Evolutionary conservation across 768 basidiomycete genomes (phyloP), one percentile per base, ranked within the genome.

Genomic region (Infundibulicybe gibba): DNA sequence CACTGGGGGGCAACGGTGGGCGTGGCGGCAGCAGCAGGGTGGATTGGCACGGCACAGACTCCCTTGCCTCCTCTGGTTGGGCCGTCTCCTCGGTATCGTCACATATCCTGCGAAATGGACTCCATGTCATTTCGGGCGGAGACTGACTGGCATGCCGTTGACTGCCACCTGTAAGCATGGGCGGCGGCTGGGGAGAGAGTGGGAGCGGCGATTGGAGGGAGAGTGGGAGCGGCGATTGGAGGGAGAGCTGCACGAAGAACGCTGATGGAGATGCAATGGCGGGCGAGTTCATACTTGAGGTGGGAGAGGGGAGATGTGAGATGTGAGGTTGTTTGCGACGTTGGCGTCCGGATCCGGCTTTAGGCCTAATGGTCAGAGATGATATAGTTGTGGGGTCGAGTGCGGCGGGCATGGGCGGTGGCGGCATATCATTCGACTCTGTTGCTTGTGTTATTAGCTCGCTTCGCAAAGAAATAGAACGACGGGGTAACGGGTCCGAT

Each of bases 241-340:
- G 80, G 3, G 61, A 44, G 19, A 65, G 49, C 75, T 39, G 80
- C 73, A 50, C n/a, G n/a, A 82, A 81, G 0, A 76, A 67, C 3
- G 64, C 59, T 0, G 79, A 70, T 1, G 77, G 78, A 0, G 79
- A 80, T 3, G 60, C 56, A 5, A 51, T 39, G 1, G 47, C 37
- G 0, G 21, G 16, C 13, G 48, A 12, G 10, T 32, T 9, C 14
- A 39, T 4, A 8, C 25, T 25, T 8, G 17, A 12, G 43, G 34
- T 25, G 33, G 44, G 12, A 13, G 40, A 19, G 6, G n/a, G 13
- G 15, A 11, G 11, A 32, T 40, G 43, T 8, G 25, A 53, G 41
- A 16, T 33, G 3, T 19, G 15, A 6, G 12, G 19, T 25, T n/a
- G 12, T 25, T 9, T 17, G n/a, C 40, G 19, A 13, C 15, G 32